Evolutionary conservation across 1,284 basidiomycete genomes (phyloP).

Genomic region (Anthracocystis setariae): DNA sequence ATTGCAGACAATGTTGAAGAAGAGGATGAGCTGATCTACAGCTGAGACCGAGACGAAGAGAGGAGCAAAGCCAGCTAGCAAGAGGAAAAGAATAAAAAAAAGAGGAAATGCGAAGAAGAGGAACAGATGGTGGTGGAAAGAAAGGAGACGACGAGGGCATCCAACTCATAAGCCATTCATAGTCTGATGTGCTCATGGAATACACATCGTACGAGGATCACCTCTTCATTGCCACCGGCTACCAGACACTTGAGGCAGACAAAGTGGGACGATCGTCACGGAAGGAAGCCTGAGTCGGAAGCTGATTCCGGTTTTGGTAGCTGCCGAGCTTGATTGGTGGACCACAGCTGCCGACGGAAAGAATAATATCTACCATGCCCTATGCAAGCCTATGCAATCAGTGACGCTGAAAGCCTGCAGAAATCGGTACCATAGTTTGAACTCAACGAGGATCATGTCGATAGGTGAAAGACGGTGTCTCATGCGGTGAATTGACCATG

Average conservation of each 20-base stretch:
- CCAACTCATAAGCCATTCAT: neutral
- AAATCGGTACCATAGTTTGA: neutral
- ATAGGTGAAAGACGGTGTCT: neutral
- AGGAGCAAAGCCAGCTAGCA: conserved; percentile 19
- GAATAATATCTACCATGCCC: neutral
- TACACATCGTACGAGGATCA: no score
- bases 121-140: conserved; percentile 33
- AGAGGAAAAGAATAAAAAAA: conserved; percentile 18
- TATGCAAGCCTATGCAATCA: conserved; percentile 20
- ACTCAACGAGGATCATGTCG: neutral
- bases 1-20: neutral
- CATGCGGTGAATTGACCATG: neutral
- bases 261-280: neutral
- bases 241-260: neutral
- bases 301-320: conserved; percentile 13
- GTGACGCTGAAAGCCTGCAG: conserved; percentile 5
- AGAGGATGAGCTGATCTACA: neutral
- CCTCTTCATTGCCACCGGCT: conserved; percentile 1
- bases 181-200: no score
- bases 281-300: no score
- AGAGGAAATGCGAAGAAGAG: conserved; percentile 3
- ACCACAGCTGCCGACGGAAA: neutral
- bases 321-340: neutral
- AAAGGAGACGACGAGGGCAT: conserved; percentile 1
- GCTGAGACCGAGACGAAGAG: neutral